These are phyloP conservation scores for Ormosia semicastrata DNA, from an alignment of 306 rosid species.

Conservation along the genomic window DNA sequence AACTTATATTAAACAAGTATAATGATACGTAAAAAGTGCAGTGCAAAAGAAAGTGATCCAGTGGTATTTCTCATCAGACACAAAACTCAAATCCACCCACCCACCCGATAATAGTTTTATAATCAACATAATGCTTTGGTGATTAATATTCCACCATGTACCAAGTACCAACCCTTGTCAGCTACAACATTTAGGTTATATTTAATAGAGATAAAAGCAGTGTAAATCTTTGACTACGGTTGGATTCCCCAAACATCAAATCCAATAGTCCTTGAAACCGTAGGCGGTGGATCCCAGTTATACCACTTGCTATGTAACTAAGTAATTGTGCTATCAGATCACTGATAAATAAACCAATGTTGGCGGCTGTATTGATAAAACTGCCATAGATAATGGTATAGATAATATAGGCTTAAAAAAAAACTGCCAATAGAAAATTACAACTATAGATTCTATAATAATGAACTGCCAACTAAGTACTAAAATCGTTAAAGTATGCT, in stretches of 20 bases:
- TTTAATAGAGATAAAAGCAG: neutral
- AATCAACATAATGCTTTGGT: conserved; percentile 4
- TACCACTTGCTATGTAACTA: neutral
- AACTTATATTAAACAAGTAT: neutral
- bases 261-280: neutral
- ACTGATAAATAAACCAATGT: neutral
- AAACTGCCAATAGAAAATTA: no score
- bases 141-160: conserved; percentile 15
- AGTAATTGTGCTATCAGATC: neutral
- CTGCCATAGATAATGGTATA: no score
- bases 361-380: neutral
- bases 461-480: no score
- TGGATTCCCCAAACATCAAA: neutral
- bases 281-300: neutral
- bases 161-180: neutral
- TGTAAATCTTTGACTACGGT: neutral
- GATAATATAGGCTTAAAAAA: neutral
- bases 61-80: neutral
- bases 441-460: no score
- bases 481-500: no score
- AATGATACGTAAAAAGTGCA: neutral
- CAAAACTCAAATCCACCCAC: neutral
- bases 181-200: neutral
- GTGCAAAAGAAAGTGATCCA: neutral
- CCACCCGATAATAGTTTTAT: neutral